Percentiles rank a stretch among this genome's conserved stretches.
phyloP scores from a whole-genome alignment of 345 rosid species.

The Salix udensis region DNA sequence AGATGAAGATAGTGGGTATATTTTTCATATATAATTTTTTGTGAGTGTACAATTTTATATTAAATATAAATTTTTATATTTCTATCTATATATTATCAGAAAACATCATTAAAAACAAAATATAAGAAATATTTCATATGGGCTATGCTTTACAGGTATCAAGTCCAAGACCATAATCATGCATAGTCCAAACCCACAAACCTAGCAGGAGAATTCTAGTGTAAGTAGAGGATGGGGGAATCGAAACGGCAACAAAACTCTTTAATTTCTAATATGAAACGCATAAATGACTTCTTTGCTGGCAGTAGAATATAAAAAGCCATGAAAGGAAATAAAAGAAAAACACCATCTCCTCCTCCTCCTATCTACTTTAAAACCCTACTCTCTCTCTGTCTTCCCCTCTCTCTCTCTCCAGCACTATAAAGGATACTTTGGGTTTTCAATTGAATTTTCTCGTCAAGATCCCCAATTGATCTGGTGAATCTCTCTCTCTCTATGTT shows the following conservation, averaged over 20 bases:
- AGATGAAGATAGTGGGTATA: no score
- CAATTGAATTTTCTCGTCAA: not conserved
- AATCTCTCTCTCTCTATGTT: not conserved
- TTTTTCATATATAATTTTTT: no score
- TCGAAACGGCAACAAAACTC: not conserved
- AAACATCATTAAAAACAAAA: no score
- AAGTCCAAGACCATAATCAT: not conserved
- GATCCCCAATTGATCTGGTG: not conserved
- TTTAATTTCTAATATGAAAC: not conserved
- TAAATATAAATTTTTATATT: no score
- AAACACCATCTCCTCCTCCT: not conserved
- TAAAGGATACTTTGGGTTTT: not conserved
- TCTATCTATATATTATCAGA: no score
- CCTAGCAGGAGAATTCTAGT: not conserved
- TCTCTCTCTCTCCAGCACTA: no score
- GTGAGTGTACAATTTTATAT: no score
- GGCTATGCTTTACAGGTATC: not conserved
- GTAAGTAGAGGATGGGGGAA: not conserved
- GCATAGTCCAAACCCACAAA: not conserved
- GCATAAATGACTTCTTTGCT: not conserved
- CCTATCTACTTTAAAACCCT: not conserved
- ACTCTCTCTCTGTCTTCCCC: no score
- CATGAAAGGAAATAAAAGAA: not conserved
- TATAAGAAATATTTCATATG: not conserved
- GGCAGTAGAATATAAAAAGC: not conserved